Base-by-base conservation (phyloP, 768 basidiomycete species). In the Agrocybe pediades region DNA sequence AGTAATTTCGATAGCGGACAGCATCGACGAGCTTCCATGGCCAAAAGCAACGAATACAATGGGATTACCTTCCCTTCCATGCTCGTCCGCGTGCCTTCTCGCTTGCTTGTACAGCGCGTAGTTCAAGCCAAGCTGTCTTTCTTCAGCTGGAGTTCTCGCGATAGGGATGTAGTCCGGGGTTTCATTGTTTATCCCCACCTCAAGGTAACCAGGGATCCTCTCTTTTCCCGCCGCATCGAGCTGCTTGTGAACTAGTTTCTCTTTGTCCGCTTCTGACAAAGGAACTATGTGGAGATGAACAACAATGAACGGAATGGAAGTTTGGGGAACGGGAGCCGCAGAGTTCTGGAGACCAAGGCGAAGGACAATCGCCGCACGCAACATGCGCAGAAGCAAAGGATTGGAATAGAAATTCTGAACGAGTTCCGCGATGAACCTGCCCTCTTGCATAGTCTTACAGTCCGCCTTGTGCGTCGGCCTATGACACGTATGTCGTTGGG, bases 381-480 rank as follows among this genome's bases (percentile, higher is more conserved):
- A 42, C 19, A 43, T 41, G 46, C 53, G 51, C 2, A 57, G 21
- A 1, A 57, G 27, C 16, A 53, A 49, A 1, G 51, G 41, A 8
- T 49, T 25, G 1, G 46, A 44, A 26, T 39, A 53, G 25, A 53
- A 41, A 20, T 23, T 42, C 15, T 36, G 29, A 1, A 47, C 41
- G 27, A 57, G 46, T 24, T 52, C 46, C 20, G 48, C 46, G 11
- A 53, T 36, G 8, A 36, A 26, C 2, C 47, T 27, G 9, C 43
- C 56, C 2, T 23, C 20, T 21, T 47, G 25, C 9, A 53, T 11
- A 6, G 41, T 45, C 1, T 45, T 41, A 24, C 56, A 57, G 2
- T 53, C 16, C 24, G 39, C 41, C 30, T 57, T 57, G 36, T 57
- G 56, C 8, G 3, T n/a, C 2, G 51, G 51, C 56, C 56, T 57